phyloP scores from a whole-genome alignment of 352 stramenopile genomes.

The Globisporangium cystogenes region DNA sequence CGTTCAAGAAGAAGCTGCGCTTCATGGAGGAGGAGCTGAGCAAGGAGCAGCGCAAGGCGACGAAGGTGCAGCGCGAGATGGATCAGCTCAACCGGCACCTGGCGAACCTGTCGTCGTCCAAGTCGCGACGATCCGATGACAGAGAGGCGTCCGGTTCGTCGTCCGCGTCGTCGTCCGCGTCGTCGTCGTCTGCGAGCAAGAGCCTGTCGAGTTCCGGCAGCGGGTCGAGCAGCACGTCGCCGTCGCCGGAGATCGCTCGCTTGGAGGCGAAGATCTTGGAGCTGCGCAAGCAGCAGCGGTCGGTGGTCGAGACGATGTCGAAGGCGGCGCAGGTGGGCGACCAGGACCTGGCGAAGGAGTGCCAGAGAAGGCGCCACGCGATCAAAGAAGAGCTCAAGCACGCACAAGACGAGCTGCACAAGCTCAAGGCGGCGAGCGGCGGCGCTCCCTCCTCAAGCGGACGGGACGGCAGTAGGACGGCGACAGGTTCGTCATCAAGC shows the following conservation, averaged over 20 bases:
- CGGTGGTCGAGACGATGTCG: constrained; percentile 61
- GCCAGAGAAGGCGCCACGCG: constrained; percentile 57
- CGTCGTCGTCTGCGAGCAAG: constrained; percentile 21
- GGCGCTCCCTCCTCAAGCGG: too few species aligned
- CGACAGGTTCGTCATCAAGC: background rate
- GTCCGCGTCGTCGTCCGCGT: constrained; percentile 27
- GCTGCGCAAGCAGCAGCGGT: constrained; percentile 71
- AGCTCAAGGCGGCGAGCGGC: constrained; percentile 34
- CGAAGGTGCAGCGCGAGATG: constrained; percentile 78
- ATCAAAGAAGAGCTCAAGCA: constrained; percentile 77
- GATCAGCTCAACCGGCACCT: constrained; percentile 80
- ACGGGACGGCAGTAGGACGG: too few species aligned
- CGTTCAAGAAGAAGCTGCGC: constrained; percentile 60
- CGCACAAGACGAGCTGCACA: constrained; percentile 60
- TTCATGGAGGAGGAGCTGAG: constrained; percentile 74
- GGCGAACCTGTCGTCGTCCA: constrained; percentile 34
- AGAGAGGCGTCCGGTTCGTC: constrained; percentile 6
- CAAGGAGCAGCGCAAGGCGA: constrained; percentile 75
- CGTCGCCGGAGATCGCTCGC: constrained; percentile 43
- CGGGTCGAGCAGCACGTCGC: constrained; percentile 15
- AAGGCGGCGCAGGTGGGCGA: constrained; percentile 70
- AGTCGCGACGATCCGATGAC: background rate
- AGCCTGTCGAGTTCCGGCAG: constrained; percentile 17
- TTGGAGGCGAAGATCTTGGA: constrained; percentile 73
- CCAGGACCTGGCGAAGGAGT: constrained; percentile 71